These are phyloP conservation scores for Evansstolkia leycettana DNA, from an alignment of 495 filamentous ascomycete species.

Conservation along the genomic window DNA sequence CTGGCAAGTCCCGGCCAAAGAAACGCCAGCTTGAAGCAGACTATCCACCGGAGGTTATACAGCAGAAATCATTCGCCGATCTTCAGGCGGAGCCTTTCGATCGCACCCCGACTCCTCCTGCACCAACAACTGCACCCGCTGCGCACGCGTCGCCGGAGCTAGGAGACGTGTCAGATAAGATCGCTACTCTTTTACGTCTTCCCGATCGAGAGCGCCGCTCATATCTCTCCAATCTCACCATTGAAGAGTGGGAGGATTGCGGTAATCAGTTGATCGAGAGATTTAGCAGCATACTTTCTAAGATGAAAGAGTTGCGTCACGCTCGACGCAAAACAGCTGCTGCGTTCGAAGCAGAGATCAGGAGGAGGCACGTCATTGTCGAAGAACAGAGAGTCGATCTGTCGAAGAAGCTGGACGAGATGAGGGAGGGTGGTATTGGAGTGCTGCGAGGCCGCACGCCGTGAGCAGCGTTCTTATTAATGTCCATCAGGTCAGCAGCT, in stretches of 20 bases:
- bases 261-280: conserved; percentile 69
- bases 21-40: conserved; percentile 28
- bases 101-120: conserved; percentile 15
- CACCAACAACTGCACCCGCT: conserved; percentile 4
- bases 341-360: conserved; percentile 59
- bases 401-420: conserved; percentile 26
- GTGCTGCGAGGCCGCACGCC: conserved; percentile 27
- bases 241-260: conserved; percentile 69
- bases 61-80: conserved; percentile 28
- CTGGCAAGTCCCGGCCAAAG: conserved; percentile 15
- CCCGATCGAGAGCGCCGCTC: conserved; percentile 36
- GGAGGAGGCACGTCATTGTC: conserved; percentile 31
- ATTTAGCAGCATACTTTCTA: conserved; percentile 49
- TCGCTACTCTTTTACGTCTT: conserved; percentile 16
- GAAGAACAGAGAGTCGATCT: conserved; percentile 25
- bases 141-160: neutral
- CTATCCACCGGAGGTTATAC: conserved; percentile 29
- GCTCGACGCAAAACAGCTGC: conserved; percentile 51
- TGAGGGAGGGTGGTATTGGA: conserved; percentile 30
- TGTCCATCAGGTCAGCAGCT: too few relatives aligned
- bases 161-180: conserved; percentile 10
- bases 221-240: conserved; percentile 51
- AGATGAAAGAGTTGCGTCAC: conserved; percentile 50
- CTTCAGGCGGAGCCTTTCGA: conserved; percentile 36
- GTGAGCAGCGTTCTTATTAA: conserved; percentile 4